Evolutionary conservation across 1,284 basidiomycete species (phyloP).

Genomic region (Ceratobasidium theobromae): DNA sequence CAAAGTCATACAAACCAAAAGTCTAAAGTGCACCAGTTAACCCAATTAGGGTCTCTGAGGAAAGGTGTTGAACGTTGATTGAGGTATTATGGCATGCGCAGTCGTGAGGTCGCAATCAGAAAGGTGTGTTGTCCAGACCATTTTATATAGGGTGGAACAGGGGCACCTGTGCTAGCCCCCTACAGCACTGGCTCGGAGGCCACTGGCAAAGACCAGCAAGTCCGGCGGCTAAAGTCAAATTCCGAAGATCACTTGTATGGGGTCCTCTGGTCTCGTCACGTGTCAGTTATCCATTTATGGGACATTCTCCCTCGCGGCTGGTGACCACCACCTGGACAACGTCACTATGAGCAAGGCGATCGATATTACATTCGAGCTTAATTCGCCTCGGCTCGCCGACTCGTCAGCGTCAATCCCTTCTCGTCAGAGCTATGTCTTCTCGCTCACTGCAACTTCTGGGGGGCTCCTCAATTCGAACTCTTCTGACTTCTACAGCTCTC

Average conservation of each 20-base stretch:
- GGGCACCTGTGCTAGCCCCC: not conserved
- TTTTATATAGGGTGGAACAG: constrained; percentile 1
- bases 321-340: not conserved
- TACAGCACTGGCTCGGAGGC: constrained; percentile 2
- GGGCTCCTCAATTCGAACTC: not conserved
- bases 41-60: not conserved
- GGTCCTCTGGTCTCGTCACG: not conserved
- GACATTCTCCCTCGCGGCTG: not conserved
- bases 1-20: not conserved
- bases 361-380: constrained; percentile 13
- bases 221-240: not conserved
- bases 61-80: not conserved
- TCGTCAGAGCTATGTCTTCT: constrained; percentile 19
- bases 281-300: not conserved
- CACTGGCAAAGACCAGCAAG: not conserved
- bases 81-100: constrained; percentile 4
- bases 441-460: not conserved
- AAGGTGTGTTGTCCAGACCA: not conserved
- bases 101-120: constrained; percentile 22
- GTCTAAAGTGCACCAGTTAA: not conserved
- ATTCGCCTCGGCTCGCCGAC: not conserved
- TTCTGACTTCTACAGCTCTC: constrained; percentile 17
- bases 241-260: constrained; percentile 2
- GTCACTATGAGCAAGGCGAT: constrained; percentile 6
- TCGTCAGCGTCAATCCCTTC: not conserved